Conservation (phyloP, 225 moss, liverwort and hornwort genomes). For the Marchantia polymorpha region DNA sequence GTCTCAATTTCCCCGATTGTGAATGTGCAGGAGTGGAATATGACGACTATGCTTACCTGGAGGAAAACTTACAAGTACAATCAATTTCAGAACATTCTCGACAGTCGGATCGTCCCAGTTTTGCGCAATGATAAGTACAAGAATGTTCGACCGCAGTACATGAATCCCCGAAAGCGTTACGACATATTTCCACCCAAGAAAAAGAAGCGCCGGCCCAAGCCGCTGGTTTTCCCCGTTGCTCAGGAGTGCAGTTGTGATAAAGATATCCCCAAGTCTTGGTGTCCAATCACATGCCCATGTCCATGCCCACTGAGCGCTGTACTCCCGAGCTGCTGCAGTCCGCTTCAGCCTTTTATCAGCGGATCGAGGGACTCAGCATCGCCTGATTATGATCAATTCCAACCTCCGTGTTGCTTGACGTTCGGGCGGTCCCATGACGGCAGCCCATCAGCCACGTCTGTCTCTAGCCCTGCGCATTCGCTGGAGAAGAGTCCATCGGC, state of each 20-base stretch:
- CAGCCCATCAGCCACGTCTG: neutral
- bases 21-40: constrained; percentile 4
- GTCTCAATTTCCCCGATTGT: neutral
- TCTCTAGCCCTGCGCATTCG: neutral
- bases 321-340: too few species aligned
- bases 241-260: neutral
- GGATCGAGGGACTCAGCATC: neutral
- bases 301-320: too few species aligned
- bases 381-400: neutral
- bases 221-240: constrained; percentile 2
- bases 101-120: neutral
- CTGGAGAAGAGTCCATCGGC: neutral
- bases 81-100: constrained; percentile 10
- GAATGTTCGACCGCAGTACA: constrained; percentile 5
- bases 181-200: neutral
- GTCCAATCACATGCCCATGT: neutral
- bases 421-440: neutral
- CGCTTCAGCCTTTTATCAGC: too few species aligned
- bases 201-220: neutral
- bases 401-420: neutral
- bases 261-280: neutral
- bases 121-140: neutral
- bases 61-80: constrained; percentile 3
- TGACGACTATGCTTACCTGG: constrained; percentile 3
- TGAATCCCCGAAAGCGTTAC: constrained; percentile 11